Conservation (phyloP, 257 asterid genomes). For the Solanum raphanifolium region DNA sequence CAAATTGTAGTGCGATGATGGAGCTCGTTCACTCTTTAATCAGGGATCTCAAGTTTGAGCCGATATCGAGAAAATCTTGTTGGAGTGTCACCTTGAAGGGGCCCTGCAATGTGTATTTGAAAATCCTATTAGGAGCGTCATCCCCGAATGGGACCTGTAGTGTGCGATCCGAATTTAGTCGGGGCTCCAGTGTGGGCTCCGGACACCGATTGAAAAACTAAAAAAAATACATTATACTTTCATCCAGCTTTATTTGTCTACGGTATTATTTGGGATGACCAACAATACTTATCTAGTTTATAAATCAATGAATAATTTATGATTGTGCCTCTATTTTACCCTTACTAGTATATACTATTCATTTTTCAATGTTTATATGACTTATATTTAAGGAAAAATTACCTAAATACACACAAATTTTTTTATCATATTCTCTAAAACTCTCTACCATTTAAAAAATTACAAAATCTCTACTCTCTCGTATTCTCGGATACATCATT, state of each 20-base stretch:
- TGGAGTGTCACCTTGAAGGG: not conserved
- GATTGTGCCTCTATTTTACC: not conserved
- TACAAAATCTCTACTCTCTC: not conserved
- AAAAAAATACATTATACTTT: not conserved
- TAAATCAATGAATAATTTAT: not conserved
- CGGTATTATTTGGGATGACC: no score
- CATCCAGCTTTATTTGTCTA: no score
- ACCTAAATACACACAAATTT: not conserved
- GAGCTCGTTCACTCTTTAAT: no score
- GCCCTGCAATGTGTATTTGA: not conserved
- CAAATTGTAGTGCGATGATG: no score
- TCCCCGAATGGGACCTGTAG: rapidly evolving
- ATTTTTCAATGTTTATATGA: not conserved
- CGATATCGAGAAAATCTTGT: no score
- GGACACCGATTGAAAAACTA: not conserved
- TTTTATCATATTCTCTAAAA: no score
- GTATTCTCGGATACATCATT: no score
- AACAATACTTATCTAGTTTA: no score
- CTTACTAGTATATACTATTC: not conserved
- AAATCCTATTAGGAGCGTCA: not conserved
- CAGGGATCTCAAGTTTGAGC: no score
- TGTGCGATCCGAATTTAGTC: rapidly evolving
- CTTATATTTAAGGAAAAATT: not conserved
- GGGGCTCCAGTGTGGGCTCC: rapidly evolving
- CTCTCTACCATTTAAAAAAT: no score